Conservation (phyloP, 495 filamentous ascomycete species). For the Durotheca rogersii region DNA sequence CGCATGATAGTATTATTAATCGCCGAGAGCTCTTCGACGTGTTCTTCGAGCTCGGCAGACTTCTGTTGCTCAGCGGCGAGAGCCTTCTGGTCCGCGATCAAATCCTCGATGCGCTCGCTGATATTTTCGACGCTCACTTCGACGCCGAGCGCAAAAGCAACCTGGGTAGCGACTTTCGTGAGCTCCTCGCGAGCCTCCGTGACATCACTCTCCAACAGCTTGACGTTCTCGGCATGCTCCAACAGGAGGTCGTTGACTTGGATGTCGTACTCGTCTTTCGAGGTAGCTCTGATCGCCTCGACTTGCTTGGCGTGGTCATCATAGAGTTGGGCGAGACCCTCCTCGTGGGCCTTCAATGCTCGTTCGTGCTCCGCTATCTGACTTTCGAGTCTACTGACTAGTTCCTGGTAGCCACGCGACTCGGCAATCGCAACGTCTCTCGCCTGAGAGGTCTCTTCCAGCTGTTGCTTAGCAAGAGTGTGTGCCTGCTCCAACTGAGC, state of each 20-base stretch:
- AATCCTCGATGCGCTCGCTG: slow-evolving; percentile 52
- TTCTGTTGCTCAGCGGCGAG: slow-evolving; percentile 58
- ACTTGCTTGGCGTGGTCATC: slow-evolving; percentile 48
- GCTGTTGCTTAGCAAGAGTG: slow-evolving; percentile 56
- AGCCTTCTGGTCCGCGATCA: slow-evolving; percentile 51
- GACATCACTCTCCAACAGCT: slow-evolving; percentile 66
- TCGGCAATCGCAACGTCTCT: slow-evolving; percentile 49
- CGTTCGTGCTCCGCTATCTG: slow-evolving; percentile 57
- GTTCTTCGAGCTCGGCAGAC: slow-evolving; percentile 49
- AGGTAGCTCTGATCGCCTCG: slow-evolving; percentile 48
- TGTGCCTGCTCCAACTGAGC: slow-evolving; percentile 66
- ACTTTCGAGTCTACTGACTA: slow-evolving; percentile 57
- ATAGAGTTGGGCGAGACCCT: slow-evolving; percentile 47
- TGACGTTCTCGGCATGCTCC: slow-evolving; percentile 61
- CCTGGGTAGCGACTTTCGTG: slow-evolving; percentile 58
- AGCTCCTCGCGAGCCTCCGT: slow-evolving; percentile 68
- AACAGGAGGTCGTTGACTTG: slow-evolving; percentile 46
- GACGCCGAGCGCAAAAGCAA: slow-evolving; percentile 54
- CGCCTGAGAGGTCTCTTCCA: slow-evolving; percentile 51
- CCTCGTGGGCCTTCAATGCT: slow-evolving; percentile 50
- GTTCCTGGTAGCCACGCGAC: slow-evolving; percentile 51
- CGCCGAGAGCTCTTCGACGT: slow-evolving; percentile 49
- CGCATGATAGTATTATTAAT: slow-evolving; percentile 58
- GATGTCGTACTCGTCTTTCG: slow-evolving; percentile 44
- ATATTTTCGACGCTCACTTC: slow-evolving; percentile 58